Percentiles rank a stretch among this genome's conserved stretches.
Conservation (phyloP, 345 rosid genomes). For the Arabidopsis suecica region DNA sequence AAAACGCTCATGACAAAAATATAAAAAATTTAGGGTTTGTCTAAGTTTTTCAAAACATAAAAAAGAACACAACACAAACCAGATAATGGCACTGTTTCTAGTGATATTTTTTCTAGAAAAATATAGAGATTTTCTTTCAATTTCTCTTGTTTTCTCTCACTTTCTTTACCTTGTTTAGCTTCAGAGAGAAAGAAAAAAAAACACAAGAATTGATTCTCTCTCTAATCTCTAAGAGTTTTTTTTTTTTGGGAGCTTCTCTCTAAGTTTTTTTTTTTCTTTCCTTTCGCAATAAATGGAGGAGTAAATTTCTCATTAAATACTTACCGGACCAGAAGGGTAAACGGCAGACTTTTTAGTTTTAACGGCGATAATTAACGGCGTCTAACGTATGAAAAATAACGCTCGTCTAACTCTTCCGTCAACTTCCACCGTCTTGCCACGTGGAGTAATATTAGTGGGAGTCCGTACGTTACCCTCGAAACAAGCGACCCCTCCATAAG, state of each 20-base stretch:
- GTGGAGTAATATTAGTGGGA: conserved; percentile 36
- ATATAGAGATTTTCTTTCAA: conserved; percentile 26
- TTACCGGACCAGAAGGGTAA: conserved; percentile 56
- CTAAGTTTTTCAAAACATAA: neutral
- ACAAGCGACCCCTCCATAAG: conserved; percentile 17
- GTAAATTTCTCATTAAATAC: conserved; percentile 51
- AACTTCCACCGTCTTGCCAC: conserved; percentile 41
- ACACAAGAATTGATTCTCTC: conserved; percentile 23
- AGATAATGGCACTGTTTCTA: conserved; percentile 14
- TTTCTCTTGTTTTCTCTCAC: conserved; percentile 20
- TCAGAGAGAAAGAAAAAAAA: conserved; percentile 20
- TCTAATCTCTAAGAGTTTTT: conserved; percentile 28
- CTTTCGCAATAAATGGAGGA: conserved; percentile 55
- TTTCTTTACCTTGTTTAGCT: conserved; percentile 39
- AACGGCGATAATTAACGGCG: conserved; percentile 41
- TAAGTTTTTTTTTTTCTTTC: conserved; percentile 16
- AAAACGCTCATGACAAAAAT: conserved; percentile 1
- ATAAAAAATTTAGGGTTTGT: conserved; percentile 11
- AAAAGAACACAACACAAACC: conserved; percentile 18
- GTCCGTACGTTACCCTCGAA: conserved; percentile 36
- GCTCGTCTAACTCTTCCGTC: conserved; percentile 28
- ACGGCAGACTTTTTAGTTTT: conserved; percentile 46
- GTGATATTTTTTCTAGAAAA: conserved; percentile 16
- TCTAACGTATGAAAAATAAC: conserved; percentile 34
- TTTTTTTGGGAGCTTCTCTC: conserved; percentile 33